These are phyloP conservation scores for Cunninghamia lanceolata DNA, from an alignment of 75 land plant species.

Conservation along the genomic window DNA sequence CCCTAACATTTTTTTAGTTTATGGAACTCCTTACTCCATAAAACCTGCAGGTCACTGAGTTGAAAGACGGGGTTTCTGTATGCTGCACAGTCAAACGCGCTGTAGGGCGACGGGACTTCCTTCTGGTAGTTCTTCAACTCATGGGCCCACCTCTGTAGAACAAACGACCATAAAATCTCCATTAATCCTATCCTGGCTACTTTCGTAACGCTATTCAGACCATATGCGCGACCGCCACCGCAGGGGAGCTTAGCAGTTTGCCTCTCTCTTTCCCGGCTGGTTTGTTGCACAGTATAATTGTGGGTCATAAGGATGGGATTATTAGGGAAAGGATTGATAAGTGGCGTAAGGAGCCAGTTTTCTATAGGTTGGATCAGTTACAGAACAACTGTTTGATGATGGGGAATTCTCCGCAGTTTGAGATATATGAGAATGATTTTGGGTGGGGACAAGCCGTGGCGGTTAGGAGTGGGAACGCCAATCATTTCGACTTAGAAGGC, in stretches of 20 bases:
- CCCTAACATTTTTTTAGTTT: no score
- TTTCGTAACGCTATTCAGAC: constrained; percentile 18
- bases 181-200: background rate
- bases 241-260: background rate
- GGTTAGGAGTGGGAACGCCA: constrained; percentile 2
- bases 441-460: constrained; percentile 21
- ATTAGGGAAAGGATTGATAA: no score
- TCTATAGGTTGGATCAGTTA: background rate
- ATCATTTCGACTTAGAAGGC: constrained; percentile 6
- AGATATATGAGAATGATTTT: constrained; percentile 15
- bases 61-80: constrained; percentile 42
- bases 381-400: background rate
- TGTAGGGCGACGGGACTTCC: constrained; percentile 48
- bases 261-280: constrained; percentile 15
- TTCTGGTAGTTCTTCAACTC: constrained; percentile 71
- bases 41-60: no score
- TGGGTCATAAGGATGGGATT: background rate
- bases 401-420: constrained; percentile 24
- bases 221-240: background rate
- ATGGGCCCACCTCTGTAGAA: constrained; percentile 40
- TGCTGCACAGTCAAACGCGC: constrained; percentile 52
- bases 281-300: constrained; percentile 11
- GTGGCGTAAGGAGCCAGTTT: background rate
- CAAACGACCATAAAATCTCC: background rate
- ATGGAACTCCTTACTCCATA: no score